These are phyloP conservation scores for Cytospora schulzeri DNA, from an alignment of 2,329 filamentous ascomycete species.

Conservation along the genomic window DNA sequence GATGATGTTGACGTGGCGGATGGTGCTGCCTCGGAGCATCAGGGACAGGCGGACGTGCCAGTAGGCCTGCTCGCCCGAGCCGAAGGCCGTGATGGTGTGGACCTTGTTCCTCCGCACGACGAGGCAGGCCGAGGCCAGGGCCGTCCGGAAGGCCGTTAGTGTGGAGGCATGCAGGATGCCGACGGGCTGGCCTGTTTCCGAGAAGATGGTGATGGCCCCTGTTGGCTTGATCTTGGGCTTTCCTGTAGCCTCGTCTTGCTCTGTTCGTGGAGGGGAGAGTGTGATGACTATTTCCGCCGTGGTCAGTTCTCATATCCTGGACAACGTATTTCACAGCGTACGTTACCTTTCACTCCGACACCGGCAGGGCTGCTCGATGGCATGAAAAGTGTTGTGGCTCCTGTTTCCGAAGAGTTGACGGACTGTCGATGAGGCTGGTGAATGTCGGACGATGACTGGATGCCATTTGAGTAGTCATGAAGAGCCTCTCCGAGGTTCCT, in stretches of 20 bases:
- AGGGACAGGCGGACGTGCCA: conserved; percentile 90
- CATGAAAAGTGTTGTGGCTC: conserved; percentile 71
- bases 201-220: conserved; percentile 71
- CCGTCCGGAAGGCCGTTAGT: conserved; percentile 79
- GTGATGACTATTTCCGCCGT: conserved; percentile 60
- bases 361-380: conserved; percentile 65
- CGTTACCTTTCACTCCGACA: conserved; percentile 68
- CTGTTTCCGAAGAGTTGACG: conserved; percentile 50
- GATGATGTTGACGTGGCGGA: conserved; percentile 81
- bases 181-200: conserved; percentile 60
- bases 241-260: conserved; percentile 32
- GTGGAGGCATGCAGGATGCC: conserved; percentile 74
- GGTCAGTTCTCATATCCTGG: conserved; percentile 9
- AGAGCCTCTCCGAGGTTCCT: conserved; percentile 52
- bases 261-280: conserved; percentile 46
- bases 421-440: conserved; percentile 59
- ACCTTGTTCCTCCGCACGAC: conserved; percentile 68
- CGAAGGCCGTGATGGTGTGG: conserved; percentile 80
- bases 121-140: conserved; percentile 69
- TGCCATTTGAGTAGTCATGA: conserved; percentile 63
- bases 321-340: not conserved
- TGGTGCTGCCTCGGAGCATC: conserved; percentile 68
- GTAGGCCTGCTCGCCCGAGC: conserved; percentile 86
- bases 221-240: conserved; percentile 51
- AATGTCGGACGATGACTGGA: conserved; percentile 47